Evolutionary conservation across 2,329 filamentous ascomycete species (phyloP), one percentile per base, ranked within the genome.

Genomic region (Colletotrichum costaricense): DNA sequence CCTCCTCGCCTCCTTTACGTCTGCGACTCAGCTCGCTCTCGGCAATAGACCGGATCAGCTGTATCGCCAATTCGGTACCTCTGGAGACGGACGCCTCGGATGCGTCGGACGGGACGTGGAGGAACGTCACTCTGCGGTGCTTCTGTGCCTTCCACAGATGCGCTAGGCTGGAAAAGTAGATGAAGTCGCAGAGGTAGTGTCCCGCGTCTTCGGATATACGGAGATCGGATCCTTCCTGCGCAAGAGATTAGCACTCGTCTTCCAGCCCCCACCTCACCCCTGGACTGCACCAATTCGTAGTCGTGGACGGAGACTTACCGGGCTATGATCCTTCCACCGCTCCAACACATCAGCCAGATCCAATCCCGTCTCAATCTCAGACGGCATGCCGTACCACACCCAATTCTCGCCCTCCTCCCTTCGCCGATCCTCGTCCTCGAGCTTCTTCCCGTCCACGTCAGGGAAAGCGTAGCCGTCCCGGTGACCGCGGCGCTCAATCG

Each of bases 181-280:
- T 94, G 78, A 94, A 95, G 79, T 95, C 93, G 82, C 93, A 95
- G 19, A 95, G 85, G 80, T 93, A 95, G 24, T 88, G 88, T 3
- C 93, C 93, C 0, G 93, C 90, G 76, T 95, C 92, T 56, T 91
- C 88, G 0, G 92, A 94, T 52, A 93, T 84, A 38, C 90, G 87
- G 8, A 91, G 80, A 74, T 88, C 86, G 63, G 82, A 75, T 57
- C 83, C 79, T 56, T 80, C 77, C 85, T 85, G 67, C 69, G 6
- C 5, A 67, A 73, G 66, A 74, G 3, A 54, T 77, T 62, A 77
- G 76, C 8, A 59, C 42, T 22, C 42, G 9, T n/a, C 19, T 5
- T 22, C 16, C 42, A n/a, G 16, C 9, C 8, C n/a, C 42, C 1
- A 9, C 42, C 19, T n/a, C 7, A 22, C 42, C 19, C 8, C 7